Evolutionary conservation across 805 yeast species (phyloP), one percentile per base, ranked within the genome.

Genomic region (Metschnikowia cubensis): DNA sequence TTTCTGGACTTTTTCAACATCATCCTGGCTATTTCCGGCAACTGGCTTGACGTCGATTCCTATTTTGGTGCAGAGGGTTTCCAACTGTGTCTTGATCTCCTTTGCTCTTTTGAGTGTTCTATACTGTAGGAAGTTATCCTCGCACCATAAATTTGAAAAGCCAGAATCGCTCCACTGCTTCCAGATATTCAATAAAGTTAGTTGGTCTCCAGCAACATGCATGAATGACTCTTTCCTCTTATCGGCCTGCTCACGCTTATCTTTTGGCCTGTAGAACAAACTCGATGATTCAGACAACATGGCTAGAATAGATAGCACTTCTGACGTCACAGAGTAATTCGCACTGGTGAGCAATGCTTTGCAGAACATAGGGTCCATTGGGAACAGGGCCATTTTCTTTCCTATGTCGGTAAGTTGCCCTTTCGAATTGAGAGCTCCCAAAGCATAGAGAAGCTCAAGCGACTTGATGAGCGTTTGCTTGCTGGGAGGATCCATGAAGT

Each of bases 401-500:
- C 99, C 99, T 1, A 83, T 62, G 42, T 79, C 73, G 0, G 98
- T 92, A 36, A 94, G 70, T 45, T 80, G 75, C 0, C 98, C 99
- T 49, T 78, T 77, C 8, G 84, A 82, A 57, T 87, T 89, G 48
- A 94, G 68, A 0, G 97, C 98, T 0, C 96, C 96, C 7, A 94
- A 66, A 0, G 91, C 83, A 64, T 89, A 92, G n/a, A 94, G 69
- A 45, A 87, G 77, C 53, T 89, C 94, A 35, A 92, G 69, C 0
- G 97, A 85, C 48, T 84, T 82, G 13, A 87, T 79, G 57, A 95
- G 69, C 0, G 94, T 73, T 31, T 82, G 83, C 2, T 84, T 71
- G 2, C 88, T 80, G 1, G 99, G 99, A 6, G 89, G 82, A 62
- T 94, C 99, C 83, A 94, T 79, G 59, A 94, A 89, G 48, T 92